phyloP scores from a whole-genome alignment of 2,329 filamentous ascomycete genomes.

The Epichloe sibirici region DNA sequence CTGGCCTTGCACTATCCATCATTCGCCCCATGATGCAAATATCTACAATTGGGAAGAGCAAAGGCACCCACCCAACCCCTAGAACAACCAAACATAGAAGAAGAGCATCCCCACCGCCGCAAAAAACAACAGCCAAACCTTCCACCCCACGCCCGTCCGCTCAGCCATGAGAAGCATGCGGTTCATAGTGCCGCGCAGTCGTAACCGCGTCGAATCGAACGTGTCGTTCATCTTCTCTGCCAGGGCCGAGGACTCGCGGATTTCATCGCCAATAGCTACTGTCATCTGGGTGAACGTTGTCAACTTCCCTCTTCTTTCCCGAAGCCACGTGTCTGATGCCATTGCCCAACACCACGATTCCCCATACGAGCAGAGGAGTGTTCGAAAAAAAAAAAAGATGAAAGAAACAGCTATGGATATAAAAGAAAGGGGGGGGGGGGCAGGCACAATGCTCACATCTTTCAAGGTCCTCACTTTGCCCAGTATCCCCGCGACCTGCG shows the following conservation, averaged over 20 bases:
- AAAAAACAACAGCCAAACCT: constrained; percentile 85
- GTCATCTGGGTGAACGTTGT: constrained; percentile 51
- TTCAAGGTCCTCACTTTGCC: constrained; percentile 85
- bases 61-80: constrained; percentile 9
- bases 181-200: constrained; percentile 87
- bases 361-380: no score
- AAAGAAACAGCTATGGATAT: no score
- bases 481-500: constrained; percentile 78
- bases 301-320: no score
- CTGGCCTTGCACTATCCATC: no score
- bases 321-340: no score
- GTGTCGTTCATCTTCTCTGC: constrained; percentile 93
- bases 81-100: constrained; percentile 86
- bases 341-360: no score
- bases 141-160: constrained; percentile 90
- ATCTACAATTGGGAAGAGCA: no score
- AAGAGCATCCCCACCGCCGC: constrained; percentile 71
- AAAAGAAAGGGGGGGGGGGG: neutral
- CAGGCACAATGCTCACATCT: constrained; percentile 47
- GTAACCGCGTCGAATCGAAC: constrained; percentile 74
- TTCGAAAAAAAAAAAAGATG: no score
- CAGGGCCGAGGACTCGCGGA: constrained; percentile 75
- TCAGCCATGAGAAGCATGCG: constrained; percentile 94
- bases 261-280: constrained; percentile 86
- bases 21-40: no score